Base-by-base conservation (phyloP, 257 asterid genomes). In the Datura wrightii region DNA sequence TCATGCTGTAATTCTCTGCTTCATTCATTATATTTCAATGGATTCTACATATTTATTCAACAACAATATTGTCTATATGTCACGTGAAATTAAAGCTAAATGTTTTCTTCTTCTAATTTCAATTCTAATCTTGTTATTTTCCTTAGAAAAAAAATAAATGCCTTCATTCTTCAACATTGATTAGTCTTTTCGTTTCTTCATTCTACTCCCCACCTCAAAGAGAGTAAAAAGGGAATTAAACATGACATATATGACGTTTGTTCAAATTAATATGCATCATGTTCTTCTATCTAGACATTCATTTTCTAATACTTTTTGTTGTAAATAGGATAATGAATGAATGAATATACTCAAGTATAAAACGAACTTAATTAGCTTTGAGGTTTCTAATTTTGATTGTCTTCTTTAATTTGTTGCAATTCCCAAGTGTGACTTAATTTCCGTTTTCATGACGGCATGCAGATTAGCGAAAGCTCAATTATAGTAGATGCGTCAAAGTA, bases 401-500 rank as follows among this genome's bases (percentile, higher is more conserved):
- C 56, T 82, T 80, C 56, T 8, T 79, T 50, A n/a, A 39, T 39
- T 67, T 69, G 53, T 36, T 67, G 59, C 11, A 34, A 34, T 31
- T 41, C 46, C 3, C 44, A 24, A 2, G 48, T 84, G 19, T 41
- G 71, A 56, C 15, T 11, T 72, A 13, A 11, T 54, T 63, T 8
- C 5, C 5, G n/a, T 42, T 85, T 54, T n/a, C 72, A 69, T 82
- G 44, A 56, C 85, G 86, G 84, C 91, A 52, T 52, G 65, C 63
- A 95, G 98, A 67, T 89, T 88, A 92, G 87, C 80, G 93, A 92
- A 79, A 82, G 87, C 81, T 92, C 99, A 80, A 96, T 94, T 89
- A 89, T 96, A 82, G 83, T 88, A 41, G 97, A 94, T 76, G 97
- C 99, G 50, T 89, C 99, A 48, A 91, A 90, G 83, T 96, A 93